Evolutionary conservation across 2,329 filamentous ascomycete species (phyloP).

Genomic region (Phoma herbarum): DNA sequence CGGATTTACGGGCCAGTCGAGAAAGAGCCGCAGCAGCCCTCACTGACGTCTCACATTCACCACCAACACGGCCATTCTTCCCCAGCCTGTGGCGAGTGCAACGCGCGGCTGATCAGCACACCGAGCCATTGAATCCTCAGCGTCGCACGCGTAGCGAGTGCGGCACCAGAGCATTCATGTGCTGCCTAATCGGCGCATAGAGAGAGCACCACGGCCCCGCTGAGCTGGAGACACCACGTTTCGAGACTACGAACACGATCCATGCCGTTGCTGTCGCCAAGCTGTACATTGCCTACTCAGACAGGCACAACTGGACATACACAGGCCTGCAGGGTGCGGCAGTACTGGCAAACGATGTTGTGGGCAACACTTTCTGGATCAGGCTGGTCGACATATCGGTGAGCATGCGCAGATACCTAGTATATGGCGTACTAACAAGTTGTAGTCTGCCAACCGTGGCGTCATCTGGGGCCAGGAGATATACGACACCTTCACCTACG

Average conservation of each 20-base stretch:
- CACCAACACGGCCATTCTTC: conserved; percentile 30
- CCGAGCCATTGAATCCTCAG: conserved; percentile 13
- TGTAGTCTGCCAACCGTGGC: conserved; percentile 42
- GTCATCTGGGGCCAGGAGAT: conserved; percentile 75
- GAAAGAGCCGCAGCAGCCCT: conserved; percentile 32
- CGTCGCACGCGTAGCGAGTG: conserved; percentile 17
- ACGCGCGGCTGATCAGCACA: conserved; percentile 25
- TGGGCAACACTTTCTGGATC: conserved; percentile 95
- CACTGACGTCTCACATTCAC: conserved; percentile 34
- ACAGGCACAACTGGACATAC: conserved; percentile 87
- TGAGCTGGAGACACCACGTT: too few species aligned
- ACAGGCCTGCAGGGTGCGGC: conserved; percentile 91
- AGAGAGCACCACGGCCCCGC: conserved; percentile 36
- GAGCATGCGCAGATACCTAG: conserved; percentile 50
- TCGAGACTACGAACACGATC: conserved; percentile 99
- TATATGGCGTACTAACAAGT: conserved; percentile 51
- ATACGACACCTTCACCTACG: conserved; percentile 93
- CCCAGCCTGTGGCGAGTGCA: conserved; percentile 29
- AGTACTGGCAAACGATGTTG: conserved; percentile 90
- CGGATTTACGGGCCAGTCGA: conserved; percentile 28
- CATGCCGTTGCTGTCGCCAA: conserved; percentile 92
- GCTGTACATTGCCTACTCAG: conserved; percentile 91
- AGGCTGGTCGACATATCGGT: conserved; percentile 98
- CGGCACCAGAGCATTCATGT: conserved; percentile 36
- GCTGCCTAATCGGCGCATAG: conserved; percentile 38